phyloP scores from a whole-genome alignment of 148 eudicot species.

The Chenopodium berlandieri region DNA sequence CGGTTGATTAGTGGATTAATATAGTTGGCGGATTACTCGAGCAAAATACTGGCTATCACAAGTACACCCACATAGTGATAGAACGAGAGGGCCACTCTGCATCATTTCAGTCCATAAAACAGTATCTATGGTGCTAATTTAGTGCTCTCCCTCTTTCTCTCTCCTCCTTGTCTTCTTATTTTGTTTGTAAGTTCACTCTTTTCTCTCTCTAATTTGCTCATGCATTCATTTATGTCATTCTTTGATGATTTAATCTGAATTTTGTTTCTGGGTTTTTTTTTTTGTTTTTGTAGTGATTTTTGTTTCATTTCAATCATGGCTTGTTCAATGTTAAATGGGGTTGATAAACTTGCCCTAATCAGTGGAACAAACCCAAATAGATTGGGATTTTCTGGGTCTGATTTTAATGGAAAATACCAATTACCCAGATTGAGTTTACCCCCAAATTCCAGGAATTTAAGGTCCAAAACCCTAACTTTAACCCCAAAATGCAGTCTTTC shows the following conservation, averaged over 20 bases:
- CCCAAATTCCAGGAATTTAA: conserved; percentile 28
- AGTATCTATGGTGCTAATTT: conserved; percentile 17
- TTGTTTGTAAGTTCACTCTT: background rate
- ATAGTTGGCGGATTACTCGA: background rate
- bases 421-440: conserved; percentile 34
- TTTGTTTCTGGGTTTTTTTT: conserved; percentile 26
- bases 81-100: conserved; percentile 9
- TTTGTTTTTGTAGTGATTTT: conserved; percentile 4
- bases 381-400: conserved; percentile 42
- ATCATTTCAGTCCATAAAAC: conserved; percentile 32
- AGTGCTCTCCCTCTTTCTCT: background rate
- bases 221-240: background rate
- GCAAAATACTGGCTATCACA: background rate
- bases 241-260: conserved; percentile 3
- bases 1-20: background rate
- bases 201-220: background rate
- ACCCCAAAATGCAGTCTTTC: conserved; percentile 59
- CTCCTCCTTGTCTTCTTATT: background rate
- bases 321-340: conserved; percentile 62
- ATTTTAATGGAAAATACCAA: conserved; percentile 34
- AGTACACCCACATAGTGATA: background rate
- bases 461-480: conserved; percentile 38
- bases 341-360: conserved; percentile 42
- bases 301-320: conserved; percentile 35
- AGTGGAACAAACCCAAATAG: conserved; percentile 38